phyloP scores from a whole-genome alignment of 2,329 filamentous ascomycete species.

The Triangularia setosa region DNA sequence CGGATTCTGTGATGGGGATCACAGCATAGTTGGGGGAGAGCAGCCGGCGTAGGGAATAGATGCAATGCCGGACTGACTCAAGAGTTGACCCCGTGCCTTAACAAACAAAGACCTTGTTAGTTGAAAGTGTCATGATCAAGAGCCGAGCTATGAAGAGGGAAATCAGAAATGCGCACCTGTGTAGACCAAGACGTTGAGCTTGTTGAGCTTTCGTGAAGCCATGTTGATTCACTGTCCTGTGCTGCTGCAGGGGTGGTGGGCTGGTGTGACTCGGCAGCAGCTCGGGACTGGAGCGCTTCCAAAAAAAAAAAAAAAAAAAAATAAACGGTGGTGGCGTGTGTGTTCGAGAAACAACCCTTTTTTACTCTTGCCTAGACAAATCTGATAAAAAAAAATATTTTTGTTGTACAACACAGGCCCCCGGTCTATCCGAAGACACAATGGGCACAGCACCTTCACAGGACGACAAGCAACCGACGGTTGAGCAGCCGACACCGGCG shows the following conservation, averaged over 20 bases:
- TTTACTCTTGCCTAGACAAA: not conserved
- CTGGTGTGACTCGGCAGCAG: conserved; percentile 9
- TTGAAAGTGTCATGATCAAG: not conserved
- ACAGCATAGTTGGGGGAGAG: conserved; percentile 91
- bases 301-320: not conserved
- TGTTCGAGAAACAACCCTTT: not conserved
- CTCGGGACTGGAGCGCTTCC: not conserved
- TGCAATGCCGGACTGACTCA: conserved; percentile 84
- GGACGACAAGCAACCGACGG: conserved; percentile 39
- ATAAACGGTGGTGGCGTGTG: not conserved
- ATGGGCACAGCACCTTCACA: conserved; percentile 49
- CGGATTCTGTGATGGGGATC: conserved; percentile 72
- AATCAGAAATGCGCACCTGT: conserved; percentile 57
- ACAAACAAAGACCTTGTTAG: conserved; percentile 8
- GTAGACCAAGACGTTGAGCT: conserved; percentile 90
- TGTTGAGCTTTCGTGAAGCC: conserved; percentile 57
- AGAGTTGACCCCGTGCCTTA: conserved; percentile 78
- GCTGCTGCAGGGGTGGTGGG: not conserved
- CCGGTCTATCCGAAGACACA: conserved; percentile 1
- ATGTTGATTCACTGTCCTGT: conserved; percentile 9
- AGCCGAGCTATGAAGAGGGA: not conserved
- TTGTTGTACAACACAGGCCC: not conserved
- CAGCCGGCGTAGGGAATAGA: conserved; percentile 79
- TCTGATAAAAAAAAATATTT: not conserved
- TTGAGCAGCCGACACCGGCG: conserved; percentile 21